Base-by-base conservation (phyloP, 345 rosid species). In the Murraya paniculata region DNA sequence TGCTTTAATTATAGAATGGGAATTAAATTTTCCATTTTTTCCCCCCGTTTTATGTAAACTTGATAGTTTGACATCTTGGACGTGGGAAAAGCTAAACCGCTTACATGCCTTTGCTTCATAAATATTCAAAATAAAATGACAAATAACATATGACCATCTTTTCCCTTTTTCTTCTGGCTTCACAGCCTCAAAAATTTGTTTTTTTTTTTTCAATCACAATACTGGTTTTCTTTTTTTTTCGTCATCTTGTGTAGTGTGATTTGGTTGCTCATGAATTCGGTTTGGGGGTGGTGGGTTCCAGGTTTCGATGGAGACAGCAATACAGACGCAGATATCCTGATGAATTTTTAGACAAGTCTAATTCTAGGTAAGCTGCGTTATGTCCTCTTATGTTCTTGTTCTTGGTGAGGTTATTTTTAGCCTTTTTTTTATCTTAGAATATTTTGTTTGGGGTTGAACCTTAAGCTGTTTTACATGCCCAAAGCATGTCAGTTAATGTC, bases 231-330 rank as follows among this genome's bases (percentile, higher is more conserved):
- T 75, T 33, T 28, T 71, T 75, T 33, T 28, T 71, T 64, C 18
- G 25, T 50, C 25, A 16, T 70, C 16, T 28, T 50, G 25, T 53
- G 8, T 14, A 35, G 71, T 33, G 24, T 62, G 76, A 27, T 22
- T 67, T 68, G 18, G 56, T 22, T 70, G 59, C 73, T 70, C 38
- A n/a, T 68, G 33, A 48, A 48, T 38, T 35, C 36, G 50, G 77
- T 33, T 31, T 74, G n/a, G 74, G 36, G 31, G 35, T 35, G 78
- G 82, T 71, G 70, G 60, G 55, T 33, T n/a, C 71, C 10, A 96
- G 99, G 78, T 96, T 94, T 80, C 88, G 95, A 39, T 92, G 98
- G 99, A 73, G 79, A 73, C 98, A 94, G 79, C 98, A 96, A 76
- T 92, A 87, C 80, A 86, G 92, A 35, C 90, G 95, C 72, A 86